Evolutionary conservation across 805 yeast genomes (phyloP), one percentile per base, ranked within the genome.

Genomic region (Yamadazyma olivae): DNA sequence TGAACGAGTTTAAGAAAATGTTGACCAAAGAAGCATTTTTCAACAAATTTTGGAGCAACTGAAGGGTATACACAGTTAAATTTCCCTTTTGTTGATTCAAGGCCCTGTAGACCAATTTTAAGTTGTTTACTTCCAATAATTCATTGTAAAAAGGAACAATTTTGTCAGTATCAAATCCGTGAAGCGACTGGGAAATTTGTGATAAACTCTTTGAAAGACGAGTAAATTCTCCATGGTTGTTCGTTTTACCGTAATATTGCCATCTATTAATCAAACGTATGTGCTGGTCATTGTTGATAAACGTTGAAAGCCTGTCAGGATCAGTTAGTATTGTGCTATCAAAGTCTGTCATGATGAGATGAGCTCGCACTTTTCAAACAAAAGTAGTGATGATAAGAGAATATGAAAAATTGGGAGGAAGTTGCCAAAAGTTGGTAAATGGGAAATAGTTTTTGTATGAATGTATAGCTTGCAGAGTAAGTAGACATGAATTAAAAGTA

Each of bases 51-150:
- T 60, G 62, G 44, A 91, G 55, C 7, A 89, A 49, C 28, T 73
- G 57, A n/a, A 88, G 54, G 3, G 74, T 70, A 1, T 93, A 83
- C 36, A 75, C 77, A 0, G 90, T 77, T 1, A 54, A 72, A 52
- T 75, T 65, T 0, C 84, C 77, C 43, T 80, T 75, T 42, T 70
- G 57, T 36, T 76, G 71, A 41, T 72, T 74, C 26, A 89, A 61
- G 13, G 83, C 79, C 46, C 95, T 67, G 57, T 83, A 85, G 3
- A 89, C 61, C 6, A 79, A 71, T 47, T 81, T 84, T 28, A 73
- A 54, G 51, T 84, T 77, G 31, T 69, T 71, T 1, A 69, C 27
- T 12, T 33, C 61, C 7, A 88, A 54, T 3, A 89, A 59, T 10
- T 72, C 71, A 33, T 69, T 70, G 38, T 81, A 70, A 17, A 81